phyloP scores from a whole-genome alignment of 129 eudicot genomes.

The carrot (Daucus carota) region DH1_v3.0 NC_030383.2:13420001-13420500 shows the following conservation, averaged over 20 bases:
- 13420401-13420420: conserved; percentile 66
- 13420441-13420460: conserved; percentile 42
- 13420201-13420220: background rate
- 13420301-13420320: conserved; percentile 65
- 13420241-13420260: background rate
- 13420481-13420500: conserved; percentile 63
- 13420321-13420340: conserved; percentile 73
- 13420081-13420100: conserved; percentile 43
- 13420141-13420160: conserved; percentile 75
- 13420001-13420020: conserved; percentile 64
- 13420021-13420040: conserved; percentile 68
- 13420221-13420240: background rate
- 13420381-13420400: conserved; percentile 68
- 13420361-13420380: conserved; percentile 77
- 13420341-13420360: conserved; percentile 59
- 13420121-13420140: conserved; percentile 59
- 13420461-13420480: conserved; percentile 65
- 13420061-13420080: conserved; percentile 23
- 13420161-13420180: conserved; percentile 82
- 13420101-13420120: conserved; percentile 54
- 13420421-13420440: conserved; percentile 43
- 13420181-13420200: conserved; percentile 8
- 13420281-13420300: conserved; percentile 70
- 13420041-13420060: conserved; percentile 50
- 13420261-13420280: conserved; percentile 42